Evolutionary conservation across 371 early-diverging fungal genomes (phyloP).

Genomic region (Massospora cicadina): DNA sequence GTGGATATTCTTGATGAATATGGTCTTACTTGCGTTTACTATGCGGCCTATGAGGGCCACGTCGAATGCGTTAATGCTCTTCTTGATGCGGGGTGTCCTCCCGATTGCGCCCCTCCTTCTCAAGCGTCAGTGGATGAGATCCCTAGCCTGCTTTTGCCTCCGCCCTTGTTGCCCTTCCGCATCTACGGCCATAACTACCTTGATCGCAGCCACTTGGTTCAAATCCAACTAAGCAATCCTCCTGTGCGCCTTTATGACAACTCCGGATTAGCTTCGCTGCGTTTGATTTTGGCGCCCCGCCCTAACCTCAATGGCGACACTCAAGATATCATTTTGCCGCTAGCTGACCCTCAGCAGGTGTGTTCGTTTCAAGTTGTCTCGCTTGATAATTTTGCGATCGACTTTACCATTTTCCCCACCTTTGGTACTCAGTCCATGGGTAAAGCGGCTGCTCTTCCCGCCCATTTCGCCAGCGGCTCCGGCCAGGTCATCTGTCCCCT

Average conservation of each 20-base stretch:
- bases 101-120: background rate
- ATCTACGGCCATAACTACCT: conserved; percentile 91
- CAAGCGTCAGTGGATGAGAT: conserved; percentile 35
- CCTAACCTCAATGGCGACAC: conserved; percentile 35
- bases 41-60: conserved; percentile 89
- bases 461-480: conserved; percentile 33
- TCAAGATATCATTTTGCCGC: conserved; percentile 75
- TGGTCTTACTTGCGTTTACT: conserved; percentile 68
- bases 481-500: conserved; percentile 44
- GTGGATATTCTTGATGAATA: conserved; percentile 65
- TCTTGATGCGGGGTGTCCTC: conserved; percentile 25
- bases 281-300: conserved; percentile 38
- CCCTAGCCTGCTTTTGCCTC: conserved; percentile 76
- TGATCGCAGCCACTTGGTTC: conserved; percentile 64
- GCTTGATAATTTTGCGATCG: conserved; percentile 50
- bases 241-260: conserved; percentile 46
- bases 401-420: conserved; percentile 83
- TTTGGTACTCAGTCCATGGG: conserved; percentile 91
- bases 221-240: conserved; percentile 36
- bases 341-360: conserved; percentile 56
- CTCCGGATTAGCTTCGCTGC: conserved; percentile 39
- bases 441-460: conserved; percentile 59
- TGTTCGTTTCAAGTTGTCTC: conserved; percentile 70
- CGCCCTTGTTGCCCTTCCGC: conserved; percentile 90
- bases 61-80: conserved; percentile 46